Percentiles rank a stretch among this genome's conserved stretches.
Conservation (phyloP, 208 protist genomes). For the Trypanosoma theileri region DNA sequence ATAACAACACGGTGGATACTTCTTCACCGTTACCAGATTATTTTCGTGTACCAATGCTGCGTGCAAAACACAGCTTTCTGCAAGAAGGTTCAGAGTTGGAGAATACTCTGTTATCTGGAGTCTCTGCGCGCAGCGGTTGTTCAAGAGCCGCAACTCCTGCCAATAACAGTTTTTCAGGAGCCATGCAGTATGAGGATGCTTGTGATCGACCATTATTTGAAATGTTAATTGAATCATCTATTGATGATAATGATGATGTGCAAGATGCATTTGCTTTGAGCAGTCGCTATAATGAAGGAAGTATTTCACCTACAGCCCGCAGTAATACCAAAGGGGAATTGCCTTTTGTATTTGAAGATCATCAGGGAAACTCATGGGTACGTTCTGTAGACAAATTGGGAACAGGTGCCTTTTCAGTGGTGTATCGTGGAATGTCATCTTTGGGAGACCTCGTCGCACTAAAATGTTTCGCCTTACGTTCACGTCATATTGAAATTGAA, state of each 20-base stretch:
- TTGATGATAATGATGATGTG: constrained; percentile 22
- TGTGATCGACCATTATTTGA: constrained; percentile 51
- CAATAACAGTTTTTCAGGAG: not conserved
- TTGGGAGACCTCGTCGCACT: constrained; percentile 67
- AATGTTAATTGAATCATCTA: constrained; percentile 37
- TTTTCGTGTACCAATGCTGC: constrained; percentile 6
- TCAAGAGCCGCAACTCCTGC: too few relatives aligned
- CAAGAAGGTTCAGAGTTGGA: constrained; percentile 2
- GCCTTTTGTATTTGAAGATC: constrained; percentile 57
- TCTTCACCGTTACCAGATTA: not conserved
- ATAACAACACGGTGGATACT: constrained; percentile 11
- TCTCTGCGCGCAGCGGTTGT: too few relatives aligned
- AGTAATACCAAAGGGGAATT: constrained; percentile 36
- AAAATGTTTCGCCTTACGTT: constrained; percentile 66
- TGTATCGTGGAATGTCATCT: constrained; percentile 66
- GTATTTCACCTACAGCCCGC: not conserved
- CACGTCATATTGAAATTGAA: constrained; percentile 49
- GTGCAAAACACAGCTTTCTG: not conserved
- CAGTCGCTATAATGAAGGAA: not conserved
- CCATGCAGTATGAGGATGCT: constrained; percentile 9
- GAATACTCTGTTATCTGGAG: not conserved
- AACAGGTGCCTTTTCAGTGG: constrained; percentile 54
- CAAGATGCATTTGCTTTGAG: not conserved
- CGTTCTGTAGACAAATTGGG: constrained; percentile 54
- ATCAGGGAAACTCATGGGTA: constrained; percentile 58